Evolutionary conservation across 345 rosid species (phyloP), one percentile per base, ranked within the genome.

Genomic region (Pugionium cornutum): DNA sequence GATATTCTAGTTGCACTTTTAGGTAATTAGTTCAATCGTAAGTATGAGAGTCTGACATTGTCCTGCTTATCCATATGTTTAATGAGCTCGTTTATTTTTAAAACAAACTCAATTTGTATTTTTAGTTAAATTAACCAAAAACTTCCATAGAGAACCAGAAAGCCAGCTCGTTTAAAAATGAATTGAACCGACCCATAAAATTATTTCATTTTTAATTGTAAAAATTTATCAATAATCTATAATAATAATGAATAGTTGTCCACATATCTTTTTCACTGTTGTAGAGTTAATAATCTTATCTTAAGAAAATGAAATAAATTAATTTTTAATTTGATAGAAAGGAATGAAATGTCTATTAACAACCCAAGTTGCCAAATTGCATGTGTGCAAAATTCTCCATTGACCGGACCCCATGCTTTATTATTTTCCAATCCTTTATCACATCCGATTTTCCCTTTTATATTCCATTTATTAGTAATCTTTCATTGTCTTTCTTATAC

Each of bases 311-410:
- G 51, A 27, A 45, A 42, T 30, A 35, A 46, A 28, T n/a, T 9
- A 4, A 3, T 7, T 9, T 18, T 11, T 50, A 35, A 45, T 66
- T 35, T 35, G 54, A 54, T 9, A 49, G 39, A 49, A 48, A 36
- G 49, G 49, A 48, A 68, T 58, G 58, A 58, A 68, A 68, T 67
- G 71, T 55, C 36, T 58, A 48, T 32, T 32, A 68, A 58, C 65
- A 34, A 58, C 60, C 18, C 66, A 58, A 59, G 51, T 68, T 49
- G 66, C 52, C 66, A 68, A 59, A 58, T 49, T 68, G 73, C 73
- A 58, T 50, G 71, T 67, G 71, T 67, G 40, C 64, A 56, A 67
- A 18, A 56, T 67, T 56, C 71, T 47, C 36, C 33, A 26, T 58
- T 50, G 66, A 68, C n/a, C n/a, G n/a, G n/a, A n/a, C 66, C 73